Percentiles rank a stretch among this genome's conserved stretches.
Evolutionary conservation across 768 basidiomycete genomes (phyloP).

Genomic region (Rossbeevera mucosa): DNA sequence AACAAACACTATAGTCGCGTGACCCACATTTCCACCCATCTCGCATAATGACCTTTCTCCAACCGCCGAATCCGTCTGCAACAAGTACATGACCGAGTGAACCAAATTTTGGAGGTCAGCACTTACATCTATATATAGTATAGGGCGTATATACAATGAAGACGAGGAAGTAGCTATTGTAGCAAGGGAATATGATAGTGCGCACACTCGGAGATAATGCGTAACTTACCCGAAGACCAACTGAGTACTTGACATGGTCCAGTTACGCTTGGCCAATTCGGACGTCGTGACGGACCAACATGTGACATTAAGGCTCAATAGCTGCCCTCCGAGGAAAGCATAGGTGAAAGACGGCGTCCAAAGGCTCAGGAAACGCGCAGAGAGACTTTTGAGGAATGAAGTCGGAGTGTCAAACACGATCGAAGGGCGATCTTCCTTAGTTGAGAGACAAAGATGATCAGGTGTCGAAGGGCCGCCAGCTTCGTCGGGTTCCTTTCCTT

Average conservation of each 20-base stretch:
- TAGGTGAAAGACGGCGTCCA: slow-evolving; percentile 28
- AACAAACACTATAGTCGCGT: neutral
- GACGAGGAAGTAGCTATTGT: slow-evolving; percentile 62
- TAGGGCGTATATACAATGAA: slow-evolving; percentile 80
- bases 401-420: slow-evolving; percentile 20
- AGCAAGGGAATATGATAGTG: neutral
- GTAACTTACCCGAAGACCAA: slow-evolving; percentile 67
- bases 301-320: slow-evolving; percentile 22
- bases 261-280: slow-evolving; percentile 59
- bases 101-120: neutral
- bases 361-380: slow-evolving; percentile 21
- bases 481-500: slow-evolving; percentile 10
- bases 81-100: neutral
- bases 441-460: neutral
- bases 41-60: slow-evolving; percentile 63
- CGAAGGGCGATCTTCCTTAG: slow-evolving; percentile 10
- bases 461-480: neutral
- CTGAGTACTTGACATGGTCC: slow-evolving; percentile 74
- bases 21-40: slow-evolving; percentile 86
- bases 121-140: slow-evolving; percentile 81
- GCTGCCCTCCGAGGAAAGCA: slow-evolving; percentile 26
- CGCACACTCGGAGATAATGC: neutral
- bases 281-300: slow-evolving; percentile 61
- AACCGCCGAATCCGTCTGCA: slow-evolving; percentile 74
- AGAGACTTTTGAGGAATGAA: slow-evolving; percentile 15